Percentiles rank a stretch among this genome's conserved stretches.
Conservation (phyloP, 208 protist genomes). For the Entamoeba histolytica region DNA sequence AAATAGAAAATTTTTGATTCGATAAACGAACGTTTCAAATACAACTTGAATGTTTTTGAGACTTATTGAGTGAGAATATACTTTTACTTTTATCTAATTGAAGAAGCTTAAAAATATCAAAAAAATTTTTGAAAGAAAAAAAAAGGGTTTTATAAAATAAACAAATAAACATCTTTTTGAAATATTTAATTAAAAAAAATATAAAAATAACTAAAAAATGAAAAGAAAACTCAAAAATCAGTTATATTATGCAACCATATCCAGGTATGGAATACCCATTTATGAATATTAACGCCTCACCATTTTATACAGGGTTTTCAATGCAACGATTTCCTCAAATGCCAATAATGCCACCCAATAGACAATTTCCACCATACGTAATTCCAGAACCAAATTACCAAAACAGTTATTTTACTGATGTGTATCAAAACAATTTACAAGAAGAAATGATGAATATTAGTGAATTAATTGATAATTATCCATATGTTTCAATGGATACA, state of each 20-base stretch:
- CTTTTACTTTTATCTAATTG: too few species aligned
- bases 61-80: too few species aligned
- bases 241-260: neutral
- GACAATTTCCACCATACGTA: neutral
- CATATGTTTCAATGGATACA: neutral
- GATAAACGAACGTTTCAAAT: too few species aligned
- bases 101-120: too few species aligned
- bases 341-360: neutral
- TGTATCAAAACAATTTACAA: neutral
- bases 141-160: too few species aligned
- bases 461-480: neutral
- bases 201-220: too few species aligned
- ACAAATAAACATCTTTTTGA: too few species aligned
- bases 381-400: neutral
- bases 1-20: too few species aligned
- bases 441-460: neutral
- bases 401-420: neutral
- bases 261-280: neutral
- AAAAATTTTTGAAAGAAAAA: too few species aligned
- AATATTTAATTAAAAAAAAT: too few species aligned
- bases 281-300: neutral
- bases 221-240: too few species aligned
- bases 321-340: neutral
- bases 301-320: neutral
- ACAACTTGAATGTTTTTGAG: too few species aligned